phyloP scores from a whole-genome alignment of 2,329 filamentous ascomycete genomes.

The Xylaria sp. region DNA sequence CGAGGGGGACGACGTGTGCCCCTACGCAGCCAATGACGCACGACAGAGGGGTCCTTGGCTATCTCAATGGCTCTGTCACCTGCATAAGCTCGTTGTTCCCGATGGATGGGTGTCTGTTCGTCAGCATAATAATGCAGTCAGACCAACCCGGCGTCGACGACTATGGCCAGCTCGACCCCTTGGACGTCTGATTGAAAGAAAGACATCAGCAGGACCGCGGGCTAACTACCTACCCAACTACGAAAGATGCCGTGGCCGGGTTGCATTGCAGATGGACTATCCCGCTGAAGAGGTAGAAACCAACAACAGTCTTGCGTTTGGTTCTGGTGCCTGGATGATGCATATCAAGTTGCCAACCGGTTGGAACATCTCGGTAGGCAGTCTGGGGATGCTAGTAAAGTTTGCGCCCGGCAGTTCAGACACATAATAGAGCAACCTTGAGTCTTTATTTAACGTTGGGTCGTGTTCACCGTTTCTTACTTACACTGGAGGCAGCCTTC shows the following conservation, averaged over 20 bases:
- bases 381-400: not conserved
- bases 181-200: not conserved
- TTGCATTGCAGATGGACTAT: not conserved
- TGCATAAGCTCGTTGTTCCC: conserved; percentile 21
- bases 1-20: conserved; percentile 5
- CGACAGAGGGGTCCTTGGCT: conserved; percentile 15
- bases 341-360: not conserved
- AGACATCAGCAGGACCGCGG: too few species aligned
- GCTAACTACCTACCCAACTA: not conserved
- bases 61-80: conserved; percentile 19
- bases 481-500: too few species aligned
- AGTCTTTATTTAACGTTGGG: not conserved
- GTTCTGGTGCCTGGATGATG: not conserved
- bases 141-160: not conserved
- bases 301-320: too few species aligned
- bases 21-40: conserved; percentile 26
- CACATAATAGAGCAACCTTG: not conserved
- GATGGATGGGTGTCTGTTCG: conserved; percentile 2
- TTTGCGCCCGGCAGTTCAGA: not conserved
- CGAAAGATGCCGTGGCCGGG: not conserved
- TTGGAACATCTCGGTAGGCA: not conserved
- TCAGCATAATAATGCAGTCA: not conserved
- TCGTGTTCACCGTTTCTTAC: not conserved
- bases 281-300: not conserved
- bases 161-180: not conserved